phyloP scores from a whole-genome alignment of 2,329 filamentous ascomycete genomes.

The Ophiosphaerella korrae region DNA sequence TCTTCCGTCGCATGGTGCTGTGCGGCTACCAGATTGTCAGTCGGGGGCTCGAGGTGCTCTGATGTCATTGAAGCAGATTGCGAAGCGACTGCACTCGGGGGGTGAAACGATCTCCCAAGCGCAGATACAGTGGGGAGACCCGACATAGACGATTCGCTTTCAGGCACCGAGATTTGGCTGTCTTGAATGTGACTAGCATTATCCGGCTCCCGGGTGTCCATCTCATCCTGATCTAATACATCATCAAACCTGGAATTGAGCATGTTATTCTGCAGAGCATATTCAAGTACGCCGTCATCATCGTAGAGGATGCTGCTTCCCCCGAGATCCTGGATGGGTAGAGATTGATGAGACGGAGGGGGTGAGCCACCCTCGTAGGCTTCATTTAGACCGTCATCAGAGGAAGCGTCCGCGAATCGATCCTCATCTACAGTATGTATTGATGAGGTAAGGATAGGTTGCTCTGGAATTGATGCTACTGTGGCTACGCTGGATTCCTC shows the following conservation, averaged over 20 bases:
- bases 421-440: conserved; percentile 46
- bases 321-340: conserved; percentile 21
- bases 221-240: conserved; percentile 6
- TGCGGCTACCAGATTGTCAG: conserved; percentile 18
- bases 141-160: conserved; percentile 25
- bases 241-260: conserved; percentile 32
- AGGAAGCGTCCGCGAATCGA: conserved; percentile 49
- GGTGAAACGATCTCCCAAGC: conserved; percentile 25
- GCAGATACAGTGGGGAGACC: conserved; percentile 31
- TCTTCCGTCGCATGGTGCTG: conserved; percentile 17
- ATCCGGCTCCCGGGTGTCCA: conserved; percentile 9
- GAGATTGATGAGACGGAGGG: conserved; percentile 13
- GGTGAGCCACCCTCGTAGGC: conserved; percentile 11
- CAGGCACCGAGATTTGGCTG: conserved; percentile 11
- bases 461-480: conserved; percentile 6
- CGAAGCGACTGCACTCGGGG: conserved; percentile 8
- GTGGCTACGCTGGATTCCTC: conserved; percentile 2
- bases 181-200: conserved; percentile 18
- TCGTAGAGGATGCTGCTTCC: conserved; percentile 41
- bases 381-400: conserved; percentile 38
- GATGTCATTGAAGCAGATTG: conserved; percentile 13
- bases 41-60: conserved; percentile 7
- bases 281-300: conserved; percentile 42
- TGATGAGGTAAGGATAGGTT: conserved; percentile 26
- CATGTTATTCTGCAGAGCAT: conserved; percentile 39